A percentile compares a stretch with the other conserved stretches of the same genome.
Evolutionary conservation across 345 rosid species (phyloP).

Genomic region (Eutrema yunnanense): DNA sequence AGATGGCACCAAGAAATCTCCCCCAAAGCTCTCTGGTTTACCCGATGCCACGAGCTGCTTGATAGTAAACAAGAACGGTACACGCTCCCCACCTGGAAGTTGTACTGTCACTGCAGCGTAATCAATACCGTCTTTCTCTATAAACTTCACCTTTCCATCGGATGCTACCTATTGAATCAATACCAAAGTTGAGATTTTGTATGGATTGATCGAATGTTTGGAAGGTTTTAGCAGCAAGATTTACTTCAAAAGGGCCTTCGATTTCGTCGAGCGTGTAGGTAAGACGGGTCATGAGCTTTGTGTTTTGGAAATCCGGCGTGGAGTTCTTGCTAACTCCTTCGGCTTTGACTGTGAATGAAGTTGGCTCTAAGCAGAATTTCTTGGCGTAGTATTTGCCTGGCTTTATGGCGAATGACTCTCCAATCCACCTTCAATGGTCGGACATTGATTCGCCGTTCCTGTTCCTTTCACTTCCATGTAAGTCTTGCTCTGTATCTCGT

Average conservation of each 20-base stretch:
- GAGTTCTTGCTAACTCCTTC: conserved; percentile 62
- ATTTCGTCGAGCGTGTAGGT: conserved; percentile 91
- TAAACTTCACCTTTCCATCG: conserved; percentile 54
- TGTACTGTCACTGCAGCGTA: conserved; percentile 88
- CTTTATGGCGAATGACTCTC: conserved; percentile 62
- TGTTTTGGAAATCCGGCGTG: conserved; percentile 67
- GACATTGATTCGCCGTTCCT: conserved; percentile 89
- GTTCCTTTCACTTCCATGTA: conserved; percentile 86
- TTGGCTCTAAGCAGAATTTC: conserved; percentile 83
- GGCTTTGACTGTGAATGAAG: conserved; percentile 88
- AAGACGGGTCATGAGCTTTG: conserved; percentile 90
- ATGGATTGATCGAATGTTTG: not conserved
- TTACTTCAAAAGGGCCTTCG: conserved; percentile 79
- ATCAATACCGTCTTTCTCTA: conserved; percentile 81
- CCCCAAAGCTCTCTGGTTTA: conserved; percentile 66
- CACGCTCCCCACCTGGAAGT: conserved; percentile 83
- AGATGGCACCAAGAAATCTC: conserved; percentile 69
- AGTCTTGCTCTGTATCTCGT: conserved; percentile 86
- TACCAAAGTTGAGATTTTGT: not conserved
- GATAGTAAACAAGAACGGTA: conserved; percentile 86
- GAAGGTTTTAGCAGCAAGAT: not conserved
- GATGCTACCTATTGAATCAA: conserved; percentile 29
- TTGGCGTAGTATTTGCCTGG: conserved; percentile 69
- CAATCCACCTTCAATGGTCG: conserved; percentile 63
- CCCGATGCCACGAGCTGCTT: conserved; percentile 79